phyloP scores from a whole-genome alignment of 2,329 filamentous ascomycete genomes.

The Colletotrichum sp. region DNA sequence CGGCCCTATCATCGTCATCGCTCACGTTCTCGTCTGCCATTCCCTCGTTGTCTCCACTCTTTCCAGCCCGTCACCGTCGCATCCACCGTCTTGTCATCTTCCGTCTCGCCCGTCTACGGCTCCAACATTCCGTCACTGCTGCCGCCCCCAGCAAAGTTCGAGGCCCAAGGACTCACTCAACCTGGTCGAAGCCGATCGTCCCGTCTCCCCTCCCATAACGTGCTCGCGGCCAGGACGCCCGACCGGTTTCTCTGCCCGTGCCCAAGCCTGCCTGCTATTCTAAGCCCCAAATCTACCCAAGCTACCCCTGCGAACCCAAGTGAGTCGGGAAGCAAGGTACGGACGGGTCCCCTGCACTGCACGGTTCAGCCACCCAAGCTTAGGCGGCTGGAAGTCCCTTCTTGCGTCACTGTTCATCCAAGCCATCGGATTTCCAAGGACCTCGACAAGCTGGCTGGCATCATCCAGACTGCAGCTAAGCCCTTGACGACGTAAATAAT shows the following conservation, averaged over 20 bases:
- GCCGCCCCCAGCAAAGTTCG: neutral
- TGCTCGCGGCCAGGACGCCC: neutral
- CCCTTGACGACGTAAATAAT: conserved; percentile 24
- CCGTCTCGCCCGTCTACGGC: neutral
- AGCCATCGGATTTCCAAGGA: conserved; percentile 16
- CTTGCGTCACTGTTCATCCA: conserved; percentile 21
- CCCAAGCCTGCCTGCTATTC: neutral
- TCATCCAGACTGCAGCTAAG: conserved; percentile 15
- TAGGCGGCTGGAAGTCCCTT: conserved; percentile 6
- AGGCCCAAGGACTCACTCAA: neutral
- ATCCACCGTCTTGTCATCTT: neutral
- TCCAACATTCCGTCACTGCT: conserved; percentile 14
- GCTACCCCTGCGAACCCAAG: conserved; percentile 10
- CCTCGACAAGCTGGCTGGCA: conserved; percentile 12
- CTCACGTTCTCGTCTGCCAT: neutral
- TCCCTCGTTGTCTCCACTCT: conserved; percentile 24
- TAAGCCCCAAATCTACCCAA: neutral
- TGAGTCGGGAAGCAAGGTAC: conserved; percentile 8
- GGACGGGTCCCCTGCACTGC: neutral
- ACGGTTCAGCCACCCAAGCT: conserved; percentile 11
- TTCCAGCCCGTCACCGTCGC: neutral
- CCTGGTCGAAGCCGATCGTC: conserved; percentile 15
- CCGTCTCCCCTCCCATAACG: neutral
- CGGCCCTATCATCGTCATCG: conserved; percentile 7
- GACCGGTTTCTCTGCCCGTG: neutral